A percentile compares a stretch with the other conserved stretches of the same genome.
These are phyloP conservation scores for Leccinum aurantiacum DNA, from an alignment of 768 basidiomycete species.

Conservation along the genomic window DNA sequence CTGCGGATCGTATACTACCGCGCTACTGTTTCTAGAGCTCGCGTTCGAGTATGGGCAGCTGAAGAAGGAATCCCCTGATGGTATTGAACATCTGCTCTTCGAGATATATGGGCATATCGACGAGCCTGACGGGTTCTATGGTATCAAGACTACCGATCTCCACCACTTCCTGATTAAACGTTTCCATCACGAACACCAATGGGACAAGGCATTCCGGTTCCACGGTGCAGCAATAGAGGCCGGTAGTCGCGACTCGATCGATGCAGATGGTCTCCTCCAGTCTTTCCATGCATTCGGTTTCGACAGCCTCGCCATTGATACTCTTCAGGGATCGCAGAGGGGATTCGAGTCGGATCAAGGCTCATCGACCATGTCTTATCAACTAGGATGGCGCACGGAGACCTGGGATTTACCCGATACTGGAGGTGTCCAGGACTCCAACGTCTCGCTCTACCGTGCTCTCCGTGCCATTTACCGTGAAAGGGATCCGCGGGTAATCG, in stretches of 20 bases:
- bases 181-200: constrained; percentile 90
- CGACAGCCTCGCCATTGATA: constrained; percentile 76
- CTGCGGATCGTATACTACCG: constrained; percentile 86
- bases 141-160: constrained; percentile 79
- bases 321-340: constrained; percentile 49
- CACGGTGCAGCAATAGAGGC: constrained; percentile 85
- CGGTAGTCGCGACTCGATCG: constrained; percentile 39
- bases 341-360: constrained; percentile 27
- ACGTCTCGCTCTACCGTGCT: constrained; percentile 70
- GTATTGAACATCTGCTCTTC: constrained; percentile 74
- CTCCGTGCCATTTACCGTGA: constrained; percentile 83
- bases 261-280: constrained; percentile 66
- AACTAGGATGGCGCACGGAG: constrained; percentile 91
- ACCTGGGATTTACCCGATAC: constrained; percentile 91
- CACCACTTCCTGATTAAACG: constrained; percentile 77
- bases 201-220: constrained; percentile 87
- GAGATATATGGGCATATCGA: constrained; percentile 94
- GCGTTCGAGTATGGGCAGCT: constrained; percentile 50
- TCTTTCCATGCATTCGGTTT: constrained; percentile 91
- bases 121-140: constrained; percentile 98
- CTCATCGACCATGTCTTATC: constrained; percentile 60
- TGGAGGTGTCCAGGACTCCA: constrained; percentile 42
- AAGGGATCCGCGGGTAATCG: constrained; percentile 52
- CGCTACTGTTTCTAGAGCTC: constrained; percentile 86
- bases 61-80: constrained; percentile 26